Evolutionary conservation across 2,329 filamentous ascomycete genomes (phyloP).

Genomic region (Cadophora sp.): DNA sequence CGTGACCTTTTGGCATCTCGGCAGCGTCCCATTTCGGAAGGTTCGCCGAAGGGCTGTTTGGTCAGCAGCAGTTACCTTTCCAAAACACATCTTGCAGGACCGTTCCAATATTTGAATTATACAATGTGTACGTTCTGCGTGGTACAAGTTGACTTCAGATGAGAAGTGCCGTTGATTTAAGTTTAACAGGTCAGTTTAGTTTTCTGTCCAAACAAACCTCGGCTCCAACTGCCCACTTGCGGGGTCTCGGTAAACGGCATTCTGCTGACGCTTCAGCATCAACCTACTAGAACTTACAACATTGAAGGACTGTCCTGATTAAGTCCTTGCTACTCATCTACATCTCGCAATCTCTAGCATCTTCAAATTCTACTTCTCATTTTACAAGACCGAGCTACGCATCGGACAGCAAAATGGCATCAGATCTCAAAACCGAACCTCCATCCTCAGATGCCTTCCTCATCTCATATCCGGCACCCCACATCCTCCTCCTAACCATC

Average conservation of each 20-base stretch:
- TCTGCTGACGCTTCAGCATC: background rate
- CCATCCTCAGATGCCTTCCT: conserved; percentile 32
- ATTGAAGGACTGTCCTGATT: too few species aligned
- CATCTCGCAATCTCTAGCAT: background rate
- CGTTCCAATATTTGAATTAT: background rate
- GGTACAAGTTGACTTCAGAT: background rate
- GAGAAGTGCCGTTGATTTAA: conserved; percentile 6
- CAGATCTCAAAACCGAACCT: conserved; percentile 28
- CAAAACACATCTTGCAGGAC: background rate
- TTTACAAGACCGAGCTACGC: too few species aligned
- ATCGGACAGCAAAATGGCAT: conserved; percentile 23
- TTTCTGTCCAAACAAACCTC: background rate
- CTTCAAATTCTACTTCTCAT: too few species aligned
- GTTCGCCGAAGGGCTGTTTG: background rate
- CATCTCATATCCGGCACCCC: conserved; percentile 54
- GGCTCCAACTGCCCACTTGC: background rate
- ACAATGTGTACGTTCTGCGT: background rate
- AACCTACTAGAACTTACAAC: background rate
- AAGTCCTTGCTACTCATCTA: background rate
- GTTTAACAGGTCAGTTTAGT: background rate
- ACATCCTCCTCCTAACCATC: conserved; percentile 65
- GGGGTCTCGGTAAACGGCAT: conserved; percentile 14
- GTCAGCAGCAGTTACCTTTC: background rate
- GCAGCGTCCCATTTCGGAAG: background rate
- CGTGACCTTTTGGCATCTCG: conserved; percentile 5